Conservation (phyloP, 1,139 yeast genomes). For the Kodamaea ohmeri region DNA sequence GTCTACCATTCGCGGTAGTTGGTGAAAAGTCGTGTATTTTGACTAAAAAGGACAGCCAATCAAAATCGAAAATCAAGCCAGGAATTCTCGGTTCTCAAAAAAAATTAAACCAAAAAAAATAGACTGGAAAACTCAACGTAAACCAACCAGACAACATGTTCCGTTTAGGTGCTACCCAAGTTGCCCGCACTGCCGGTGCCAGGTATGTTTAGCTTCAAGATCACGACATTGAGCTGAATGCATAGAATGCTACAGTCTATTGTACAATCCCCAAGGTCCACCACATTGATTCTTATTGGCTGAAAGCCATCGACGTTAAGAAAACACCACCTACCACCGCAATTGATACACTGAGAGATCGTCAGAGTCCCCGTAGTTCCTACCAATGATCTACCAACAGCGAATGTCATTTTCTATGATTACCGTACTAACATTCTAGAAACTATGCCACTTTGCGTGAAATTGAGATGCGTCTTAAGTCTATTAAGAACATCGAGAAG, state of each 20-base stretch:
- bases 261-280: not conserved
- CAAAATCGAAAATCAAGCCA: slow-evolving; percentile 11
- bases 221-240: not conserved
- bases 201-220: slow-evolving; percentile 42
- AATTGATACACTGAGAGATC: not conserved
- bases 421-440: slow-evolving; percentile 42
- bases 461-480: slow-evolving; percentile 96
- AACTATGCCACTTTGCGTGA: slow-evolving; percentile 98
- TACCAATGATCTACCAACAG: no score
- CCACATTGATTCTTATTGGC: not conserved
- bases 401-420: not conserved
- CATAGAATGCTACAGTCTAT: not conserved
- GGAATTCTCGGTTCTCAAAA: slow-evolving; percentile 13
- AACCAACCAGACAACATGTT: slow-evolving; percentile 40
- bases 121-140: slow-evolving; percentile 12
- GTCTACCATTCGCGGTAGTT: no score
- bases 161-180: slow-evolving; percentile 63
- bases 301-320: not conserved
- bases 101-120: slow-evolving; percentile 9
- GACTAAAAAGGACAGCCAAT: slow-evolving; percentile 13
- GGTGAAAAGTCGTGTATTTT: slow-evolving; percentile 9
- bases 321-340: not conserved
- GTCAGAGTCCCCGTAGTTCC: no score
- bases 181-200: slow-evolving; percentile 57
- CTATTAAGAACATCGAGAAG: slow-evolving; percentile 97